Percentiles rank a stretch among this genome's conserved stretches.
Conservation (phyloP, 73 alveolate genomes). For the Paramecium primaurelia region DNA sequence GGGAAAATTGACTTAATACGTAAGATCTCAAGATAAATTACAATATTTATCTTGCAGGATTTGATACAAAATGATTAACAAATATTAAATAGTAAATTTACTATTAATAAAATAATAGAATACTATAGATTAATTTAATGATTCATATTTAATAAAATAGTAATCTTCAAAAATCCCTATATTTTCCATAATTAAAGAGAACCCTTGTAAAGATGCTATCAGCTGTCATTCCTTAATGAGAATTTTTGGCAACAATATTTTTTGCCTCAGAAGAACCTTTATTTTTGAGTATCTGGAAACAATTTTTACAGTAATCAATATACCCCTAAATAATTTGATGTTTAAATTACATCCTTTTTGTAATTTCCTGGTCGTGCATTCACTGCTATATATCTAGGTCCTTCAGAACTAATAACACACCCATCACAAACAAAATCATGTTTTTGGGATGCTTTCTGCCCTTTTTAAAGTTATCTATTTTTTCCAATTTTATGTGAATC, state of each 20-base stretch:
- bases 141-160: no score
- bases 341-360: neutral
- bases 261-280: neutral
- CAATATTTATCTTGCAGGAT: no score
- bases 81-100: no score
- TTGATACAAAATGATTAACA: no score
- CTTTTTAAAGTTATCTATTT: neutral
- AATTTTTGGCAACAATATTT: neutral
- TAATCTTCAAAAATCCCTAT: neutral
- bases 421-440: neutral
- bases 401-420: neutral
- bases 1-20: no score
- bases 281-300: neutral
- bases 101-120: no score
- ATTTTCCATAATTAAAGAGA: neutral
- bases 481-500: slow-evolving; percentile 2
- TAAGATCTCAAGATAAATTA: no score
- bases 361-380: neutral
- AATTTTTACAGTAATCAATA: neutral
- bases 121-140: no score
- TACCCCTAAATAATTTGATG: neutral
- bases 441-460: neutral
- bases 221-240: neutral
- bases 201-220: neutral
- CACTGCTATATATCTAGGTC: neutral